Base-by-base conservation (phyloP, 2,329 filamentous ascomycete species). In the Colletotrichum tabaci region DNA sequence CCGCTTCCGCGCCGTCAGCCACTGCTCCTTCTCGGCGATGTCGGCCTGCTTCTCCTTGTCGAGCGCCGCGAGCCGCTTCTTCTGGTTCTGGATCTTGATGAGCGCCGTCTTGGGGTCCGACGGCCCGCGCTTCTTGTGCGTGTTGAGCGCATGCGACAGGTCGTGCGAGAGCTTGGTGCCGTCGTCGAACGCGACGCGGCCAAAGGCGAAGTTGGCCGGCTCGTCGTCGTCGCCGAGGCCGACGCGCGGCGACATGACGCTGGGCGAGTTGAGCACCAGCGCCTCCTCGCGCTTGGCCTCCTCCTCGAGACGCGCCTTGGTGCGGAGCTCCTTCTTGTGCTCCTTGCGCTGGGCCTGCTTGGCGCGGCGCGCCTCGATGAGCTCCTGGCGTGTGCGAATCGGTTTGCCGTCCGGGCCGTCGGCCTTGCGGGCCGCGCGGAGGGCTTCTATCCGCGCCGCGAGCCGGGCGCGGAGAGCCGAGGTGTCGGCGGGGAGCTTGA, bases 11-110 rank as follows among this genome's bases (percentile, higher is more conserved):
- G 96, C 96, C 58, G 93, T 96, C 71, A 98, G 87, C 96, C 96
- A 99, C 69, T 92, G 86, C 77, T 99, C 96, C 86, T 98, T 98
- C 82, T 98, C 94, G 72, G 95, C 91, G 55, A 98, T 92, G 71
- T 97, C 94, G 73, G 91, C 91, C 67, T 93, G 92, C 84, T 98
- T 97, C 75, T 90, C 89, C 1, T 92, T 90, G 76, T 96, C 93
- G 78, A 98, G 89, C 38, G 86, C 88, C 55, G 91, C 88, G 40
- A 98, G 84, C 38, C 95, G 92, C 77, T 92, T 91, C 84, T 95
- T 93, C 83, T 98, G 96, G 78, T 94, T 93, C 83, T 98, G 92
- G 1, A 94, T 91, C 63, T 93, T 94, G 76, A 93, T 88, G n/a
- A 99, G 90, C 8, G 95, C 94, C 1, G 94, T 94, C 79, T 94